Evolutionary conservation across 192 early-diverging fungal species (phyloP).

Genomic region (Rhizophagus prolifer): DNA sequence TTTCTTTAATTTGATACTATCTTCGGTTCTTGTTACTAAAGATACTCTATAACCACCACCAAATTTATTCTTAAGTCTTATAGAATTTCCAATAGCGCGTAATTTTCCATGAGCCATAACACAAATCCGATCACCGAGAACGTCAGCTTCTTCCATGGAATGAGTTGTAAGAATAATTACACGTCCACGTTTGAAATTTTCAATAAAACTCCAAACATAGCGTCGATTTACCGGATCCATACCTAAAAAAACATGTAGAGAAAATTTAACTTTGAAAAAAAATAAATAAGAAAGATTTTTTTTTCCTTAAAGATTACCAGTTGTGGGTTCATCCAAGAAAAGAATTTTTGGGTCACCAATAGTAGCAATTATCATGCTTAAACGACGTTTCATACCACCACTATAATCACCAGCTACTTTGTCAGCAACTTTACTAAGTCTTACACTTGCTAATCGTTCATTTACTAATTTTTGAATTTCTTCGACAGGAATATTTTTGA

Average conservation of each 20-base stretch:
- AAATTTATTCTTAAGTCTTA: slow-evolving; percentile 71
- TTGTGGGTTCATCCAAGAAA: slow-evolving; percentile 67
- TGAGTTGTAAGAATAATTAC: slow-evolving; percentile 75
- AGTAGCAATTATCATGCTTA: slow-evolving; percentile 70
- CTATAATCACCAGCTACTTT: slow-evolving; percentile 65
- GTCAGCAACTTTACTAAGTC: slow-evolving; percentile 64
- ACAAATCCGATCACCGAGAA: slow-evolving; percentile 60
- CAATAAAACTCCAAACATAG: slow-evolving; percentile 76
- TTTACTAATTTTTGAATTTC: slow-evolving; percentile 56
- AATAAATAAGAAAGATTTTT: no score
- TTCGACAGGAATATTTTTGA: slow-evolving; percentile 66
- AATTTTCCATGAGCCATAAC: slow-evolving; percentile 67
- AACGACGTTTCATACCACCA: slow-evolving; percentile 74
- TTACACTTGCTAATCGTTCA: slow-evolving; percentile 67
- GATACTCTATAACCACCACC: slow-evolving; percentile 72
- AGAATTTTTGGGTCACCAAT: slow-evolving; percentile 71
- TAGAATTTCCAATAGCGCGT: slow-evolving; percentile 60
- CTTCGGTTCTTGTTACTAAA: slow-evolving; percentile 52
- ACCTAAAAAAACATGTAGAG: slow-evolving; percentile 46
- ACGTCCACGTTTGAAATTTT: slow-evolving; percentile 72
- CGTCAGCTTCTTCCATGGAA: slow-evolving; percentile 72
- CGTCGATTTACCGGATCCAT: slow-evolving; percentile 83
- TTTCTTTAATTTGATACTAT: slow-evolving; percentile 49
- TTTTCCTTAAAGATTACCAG: slow-evolving; percentile 27
- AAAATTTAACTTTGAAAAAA: no score